phyloP scores from a whole-genome alignment of 139 green algal species.

The Chlorella vulgaris region DNA sequence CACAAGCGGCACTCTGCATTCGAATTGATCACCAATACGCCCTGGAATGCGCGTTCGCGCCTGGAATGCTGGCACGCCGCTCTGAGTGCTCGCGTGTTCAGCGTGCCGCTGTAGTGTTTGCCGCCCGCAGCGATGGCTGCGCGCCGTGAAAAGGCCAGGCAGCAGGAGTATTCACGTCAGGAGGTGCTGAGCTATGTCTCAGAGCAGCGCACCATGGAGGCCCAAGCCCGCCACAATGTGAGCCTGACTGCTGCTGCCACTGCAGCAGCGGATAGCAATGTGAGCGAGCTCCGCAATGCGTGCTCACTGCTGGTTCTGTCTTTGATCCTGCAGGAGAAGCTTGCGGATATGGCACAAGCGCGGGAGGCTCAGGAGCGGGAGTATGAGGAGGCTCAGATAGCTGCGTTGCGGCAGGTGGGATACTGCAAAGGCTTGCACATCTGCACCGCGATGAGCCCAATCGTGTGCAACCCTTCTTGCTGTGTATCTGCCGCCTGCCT shows the following conservation, averaged over 20 bases:
- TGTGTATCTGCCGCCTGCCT: too few species aligned
- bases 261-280: too few species aligned
- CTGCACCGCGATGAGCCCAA: too few species aligned
- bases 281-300: background rate
- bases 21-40: too few species aligned
- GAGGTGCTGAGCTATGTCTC: slow-evolving; percentile 4
- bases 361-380: background rate
- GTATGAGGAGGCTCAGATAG: slow-evolving; percentile 5
- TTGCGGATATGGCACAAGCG: background rate
- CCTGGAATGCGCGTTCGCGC: too few species aligned
- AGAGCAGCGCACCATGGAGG: slow-evolving; percentile 22
- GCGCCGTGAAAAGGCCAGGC: slow-evolving; percentile 6
- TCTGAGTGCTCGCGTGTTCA: too few species aligned
- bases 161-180: slow-evolving; percentile 6
- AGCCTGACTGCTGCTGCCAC: too few species aligned
- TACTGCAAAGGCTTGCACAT: too few species aligned
- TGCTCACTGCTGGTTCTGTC: background rate
- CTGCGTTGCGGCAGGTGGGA: slow-evolving; percentile 13
- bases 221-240: background rate
- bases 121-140: background rate
- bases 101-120: background rate
- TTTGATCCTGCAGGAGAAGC: background rate
- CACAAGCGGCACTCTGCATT: too few species aligned
- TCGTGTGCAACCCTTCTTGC: too few species aligned
- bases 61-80: too few species aligned